Evolutionary conservation across 495 filamentous ascomycete species (phyloP), one percentile per base, ranked within the genome.

Genomic region (Trichoderma erinaceum): DNA sequence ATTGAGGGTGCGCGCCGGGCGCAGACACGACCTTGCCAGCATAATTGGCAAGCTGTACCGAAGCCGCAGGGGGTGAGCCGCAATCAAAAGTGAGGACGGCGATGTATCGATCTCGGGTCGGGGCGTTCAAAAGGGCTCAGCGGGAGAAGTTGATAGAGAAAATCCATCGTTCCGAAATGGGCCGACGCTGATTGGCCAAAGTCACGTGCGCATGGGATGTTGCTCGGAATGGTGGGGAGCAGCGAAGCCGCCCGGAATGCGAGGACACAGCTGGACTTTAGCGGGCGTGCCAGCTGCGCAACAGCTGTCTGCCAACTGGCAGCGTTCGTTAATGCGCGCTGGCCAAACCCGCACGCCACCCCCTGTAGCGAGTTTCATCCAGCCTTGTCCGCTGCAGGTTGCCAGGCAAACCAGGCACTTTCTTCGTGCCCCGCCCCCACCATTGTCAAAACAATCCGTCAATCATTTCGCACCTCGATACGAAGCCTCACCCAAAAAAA

Each of bases 1-100:
- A 81, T 88, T 90, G 81, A 90, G 81, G 73, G 87, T 82, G 85
- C 92, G 91, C 85, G 87, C 84, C 76, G 88, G 84, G 80, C 92
- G 91, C 83, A 93, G 81, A 77, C 84, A 86, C 77, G 91, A 90
- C 82, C 92, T 88, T 81, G 90, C 89, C 86, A 96, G 84, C 93
- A 97, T 97, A 75, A 75, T 87, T 77, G 80, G 79, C 81, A 78
- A 77, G 72, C 70, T 80, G 73, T 70, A 79, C 74, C 78, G 78
- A 75, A 75, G 78, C 77, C 78, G 78, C 77, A 72, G 75, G 75
- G 73, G 70, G 72, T 71, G 68, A 73, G 71, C 72, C 72, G 71
- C 72, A 73, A 72, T 69, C 68, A 69, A 72, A 68, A 71, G 72
- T 74, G 75, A 74, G 74, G 76, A 73, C 77, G 69, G 70, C 69